Conservation (phyloP, 176 grass and related monocot species). For the Calamus simplicifolius region DNA sequence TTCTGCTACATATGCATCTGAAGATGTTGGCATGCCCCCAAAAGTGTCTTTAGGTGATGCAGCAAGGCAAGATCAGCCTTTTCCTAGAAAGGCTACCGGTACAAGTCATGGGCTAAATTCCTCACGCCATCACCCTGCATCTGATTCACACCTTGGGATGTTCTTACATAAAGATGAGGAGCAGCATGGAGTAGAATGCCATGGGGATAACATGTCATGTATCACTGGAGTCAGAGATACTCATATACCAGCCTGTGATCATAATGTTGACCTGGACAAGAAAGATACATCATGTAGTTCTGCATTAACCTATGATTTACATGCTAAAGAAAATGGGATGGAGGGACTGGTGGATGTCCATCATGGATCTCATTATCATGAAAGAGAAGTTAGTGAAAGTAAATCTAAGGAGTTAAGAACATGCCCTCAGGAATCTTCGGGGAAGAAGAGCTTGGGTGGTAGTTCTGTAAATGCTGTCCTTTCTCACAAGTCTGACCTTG, state of each 20-base stretch:
- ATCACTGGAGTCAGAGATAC: constrained; percentile 34
- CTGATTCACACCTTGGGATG: constrained; percentile 12
- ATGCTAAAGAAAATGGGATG: constrained; percentile 19
- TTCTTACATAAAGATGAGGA: constrained; percentile 24
- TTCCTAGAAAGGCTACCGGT: background rate
- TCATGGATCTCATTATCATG: constrained; percentile 1
- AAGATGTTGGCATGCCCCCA: constrained; percentile 48
- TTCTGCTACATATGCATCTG: constrained; percentile 29
- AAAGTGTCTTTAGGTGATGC: constrained; percentile 1
- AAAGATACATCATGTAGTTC: constrained; percentile 39
- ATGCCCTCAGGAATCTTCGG: constrained; percentile 19
- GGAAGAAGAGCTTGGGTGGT: constrained; percentile 26
- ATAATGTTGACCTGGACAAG: constrained; percentile 5
- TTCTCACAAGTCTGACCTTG: constrained; percentile 12
- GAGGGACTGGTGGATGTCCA: background rate
- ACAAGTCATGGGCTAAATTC: background rate
- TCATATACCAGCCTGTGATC: background rate
- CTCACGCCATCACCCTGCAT: background rate
- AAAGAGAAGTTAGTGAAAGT: background rate
- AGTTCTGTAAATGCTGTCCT: constrained; percentile 8
- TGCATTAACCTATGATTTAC: constrained; percentile 39
- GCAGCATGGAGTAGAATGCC: constrained; percentile 21
- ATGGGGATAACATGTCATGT: constrained; percentile 51
- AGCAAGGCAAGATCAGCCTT: background rate
- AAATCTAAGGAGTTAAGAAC: constrained; percentile 23